Conservation (phyloP, 23 red algal species). For the Gracilaria domingensis region DNA sequence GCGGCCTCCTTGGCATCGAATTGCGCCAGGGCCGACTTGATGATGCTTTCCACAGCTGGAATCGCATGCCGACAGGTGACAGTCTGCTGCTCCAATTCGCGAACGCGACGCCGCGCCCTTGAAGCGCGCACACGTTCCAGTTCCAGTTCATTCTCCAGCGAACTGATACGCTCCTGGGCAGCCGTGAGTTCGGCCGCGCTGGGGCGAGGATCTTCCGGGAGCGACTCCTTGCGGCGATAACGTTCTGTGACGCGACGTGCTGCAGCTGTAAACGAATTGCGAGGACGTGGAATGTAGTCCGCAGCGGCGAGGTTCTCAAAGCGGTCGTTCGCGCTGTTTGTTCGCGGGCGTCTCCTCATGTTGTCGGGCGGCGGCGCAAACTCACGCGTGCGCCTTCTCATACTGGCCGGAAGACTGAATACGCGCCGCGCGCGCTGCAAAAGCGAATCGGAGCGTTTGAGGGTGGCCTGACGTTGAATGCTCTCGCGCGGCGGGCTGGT, state of each 20-base stretch:
- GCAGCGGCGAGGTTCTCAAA: slow-evolving; percentile 17
- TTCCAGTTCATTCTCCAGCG: slow-evolving; percentile 53
- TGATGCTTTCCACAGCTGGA: slow-evolving; percentile 34
- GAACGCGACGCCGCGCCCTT: slow-evolving; percentile 20
- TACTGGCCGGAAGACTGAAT: slow-evolving; percentile 44
- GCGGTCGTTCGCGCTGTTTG: not conserved
- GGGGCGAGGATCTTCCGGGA: not conserved
- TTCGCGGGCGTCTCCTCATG: not conserved
- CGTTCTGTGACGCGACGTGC: slow-evolving; percentile 16
- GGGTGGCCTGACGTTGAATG: slow-evolving; percentile 19
- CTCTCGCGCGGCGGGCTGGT: slow-evolving; percentile 15
- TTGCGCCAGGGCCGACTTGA: slow-evolving; percentile 40
- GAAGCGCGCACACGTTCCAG: slow-evolving; percentile 23
- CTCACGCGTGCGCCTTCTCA: not conserved
- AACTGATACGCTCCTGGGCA: not conserved
- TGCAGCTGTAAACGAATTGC: not conserved
- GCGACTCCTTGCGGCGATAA: not conserved
- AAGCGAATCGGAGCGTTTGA: slow-evolving; percentile 53
- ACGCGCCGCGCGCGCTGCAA: slow-evolving; percentile 38
- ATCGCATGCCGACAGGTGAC: slow-evolving; percentile 13
- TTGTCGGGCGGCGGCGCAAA: not conserved
- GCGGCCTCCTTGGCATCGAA: slow-evolving; percentile 70
- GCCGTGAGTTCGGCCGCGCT: not conserved
- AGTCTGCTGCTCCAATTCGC: slow-evolving; percentile 45
- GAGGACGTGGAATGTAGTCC: slow-evolving; percentile 1